Evolutionary conservation across 1,139 yeast genomes (phyloP), one percentile per base, ranked within the genome.

Genomic region (Lodderomyces pseudojiufengensis): DNA sequence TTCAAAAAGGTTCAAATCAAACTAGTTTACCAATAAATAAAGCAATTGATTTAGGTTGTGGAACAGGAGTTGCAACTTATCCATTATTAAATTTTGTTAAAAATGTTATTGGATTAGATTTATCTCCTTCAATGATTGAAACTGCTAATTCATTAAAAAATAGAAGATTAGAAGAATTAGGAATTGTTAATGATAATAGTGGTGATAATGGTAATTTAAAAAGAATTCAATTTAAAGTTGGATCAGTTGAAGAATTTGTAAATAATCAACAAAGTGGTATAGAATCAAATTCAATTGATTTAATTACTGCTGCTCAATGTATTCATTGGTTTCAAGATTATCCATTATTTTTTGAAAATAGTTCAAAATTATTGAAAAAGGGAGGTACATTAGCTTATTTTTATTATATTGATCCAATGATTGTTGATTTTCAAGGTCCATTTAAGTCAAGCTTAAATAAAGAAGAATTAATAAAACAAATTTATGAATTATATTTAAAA

Each of bases 231-330:
- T 70, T 70, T 45, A 46, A 51, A 27, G 50, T 53, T 11, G 70
- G 70, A 0, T 56, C 69, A 2, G 68, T 61, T 5, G 73, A 66
- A 37, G 57, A 56, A 21, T 58, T 64, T 34, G 48, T 61, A 9
- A 48, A 43, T 25, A 38, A 44, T 11, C 24, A 31, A 27, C 29
- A 35, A 11, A 16, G 29, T 15, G 46, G 40, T n/a, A 38, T 37
- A 4, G 52, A 51, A 27, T 40, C 45, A 4, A 53, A 42, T 0
- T 43, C 57, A 6, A 47, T 59, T 30, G 72, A 65, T 41, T 55
- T 69, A 39, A 61, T 70, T 25, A 65, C 70, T 7, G 73, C 69
- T 5, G 76, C 74, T 4, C 70, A 69, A 43, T 68, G 74, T 41
- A 55, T 69, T 30, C 76, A 70, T 43, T 70, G 76, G 76, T 64